A percentile compares a stretch with the other conserved stretches of the same genome.
Conservation (phyloP, 495 filamentous ascomycete genomes). For the Recurvomyces mirabilis region DNA sequence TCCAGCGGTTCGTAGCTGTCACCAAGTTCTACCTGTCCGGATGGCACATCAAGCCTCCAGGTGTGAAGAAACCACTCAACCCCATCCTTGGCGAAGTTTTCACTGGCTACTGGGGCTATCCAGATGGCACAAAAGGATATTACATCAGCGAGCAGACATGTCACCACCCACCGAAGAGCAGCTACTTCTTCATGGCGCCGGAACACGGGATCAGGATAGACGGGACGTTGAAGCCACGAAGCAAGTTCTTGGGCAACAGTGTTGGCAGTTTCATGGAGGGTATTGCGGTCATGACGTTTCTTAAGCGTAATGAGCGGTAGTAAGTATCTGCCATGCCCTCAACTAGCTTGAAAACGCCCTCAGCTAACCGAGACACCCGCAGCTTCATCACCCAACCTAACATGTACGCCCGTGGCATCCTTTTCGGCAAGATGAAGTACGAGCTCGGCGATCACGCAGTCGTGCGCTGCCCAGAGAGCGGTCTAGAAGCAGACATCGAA, state of each 20-base stretch:
- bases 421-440: slow-evolving; percentile 99
- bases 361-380: slow-evolving; percentile 3
- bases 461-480: slow-evolving; percentile 80
- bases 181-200: slow-evolving; percentile 98
- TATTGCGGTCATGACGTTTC: slow-evolving; percentile 70
- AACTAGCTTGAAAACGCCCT: background rate
- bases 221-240: slow-evolving; percentile 89
- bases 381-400: slow-evolving; percentile 93
- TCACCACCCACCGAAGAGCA: slow-evolving; percentile 95
- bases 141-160: slow-evolving; percentile 97
- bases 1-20: slow-evolving; percentile 82
- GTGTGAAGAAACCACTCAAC: slow-evolving; percentile 97
- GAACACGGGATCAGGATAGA: slow-evolving; percentile 92
- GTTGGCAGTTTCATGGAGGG: slow-evolving; percentile 98
- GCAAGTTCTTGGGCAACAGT: slow-evolving; percentile 92
- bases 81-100: slow-evolving; percentile 92
- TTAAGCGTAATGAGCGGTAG: slow-evolving; percentile 86
- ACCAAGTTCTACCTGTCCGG: slow-evolving; percentile 97
- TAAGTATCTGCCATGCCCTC: slow-evolving; percentile 36
- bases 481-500: slow-evolving; percentile 83
- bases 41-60: slow-evolving; percentile 97
- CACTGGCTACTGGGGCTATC: slow-evolving; percentile 91
- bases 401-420: slow-evolving; percentile 96
- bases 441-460: slow-evolving; percentile 95
- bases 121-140: slow-evolving; percentile 74